These are phyloP conservation scores for Tetraselmis striata DNA, from an alignment of 139 green algal genomes.

Conservation along the genomic window DNA sequence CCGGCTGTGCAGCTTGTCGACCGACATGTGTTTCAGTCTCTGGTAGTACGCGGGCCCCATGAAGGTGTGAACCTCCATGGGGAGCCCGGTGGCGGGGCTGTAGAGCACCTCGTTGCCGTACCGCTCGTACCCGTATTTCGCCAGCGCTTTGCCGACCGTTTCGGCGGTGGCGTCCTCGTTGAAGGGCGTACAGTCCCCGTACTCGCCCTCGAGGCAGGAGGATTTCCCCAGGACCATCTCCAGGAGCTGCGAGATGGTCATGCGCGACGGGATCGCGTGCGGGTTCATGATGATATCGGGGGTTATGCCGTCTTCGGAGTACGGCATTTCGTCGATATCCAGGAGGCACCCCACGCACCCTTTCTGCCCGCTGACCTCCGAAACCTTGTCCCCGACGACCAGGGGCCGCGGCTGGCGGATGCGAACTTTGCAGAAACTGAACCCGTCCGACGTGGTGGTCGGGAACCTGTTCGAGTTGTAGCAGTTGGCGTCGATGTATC, in stretches of 20 bases:
- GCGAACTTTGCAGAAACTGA: conserved; percentile 15
- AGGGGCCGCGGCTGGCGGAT: background rate
- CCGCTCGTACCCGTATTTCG: conserved; percentile 44
- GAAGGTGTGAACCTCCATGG: conserved; percentile 68
- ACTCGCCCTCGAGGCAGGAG: conserved; percentile 60
- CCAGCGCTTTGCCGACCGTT: conserved; percentile 84
- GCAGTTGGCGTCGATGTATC: conserved; percentile 54
- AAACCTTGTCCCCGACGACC: conserved; percentile 97
- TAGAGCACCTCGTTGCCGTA: conserved; percentile 16
- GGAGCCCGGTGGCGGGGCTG: conserved; percentile 16
- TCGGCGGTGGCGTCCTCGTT: conserved; percentile 92
- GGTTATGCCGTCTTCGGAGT: conserved; percentile 75
- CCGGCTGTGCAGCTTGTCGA: conserved; percentile 95
- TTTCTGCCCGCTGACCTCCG: conserved; percentile 93
- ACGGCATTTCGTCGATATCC: conserved; percentile 81
- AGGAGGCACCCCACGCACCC: conserved; percentile 96
- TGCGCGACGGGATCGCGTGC: conserved; percentile 96
- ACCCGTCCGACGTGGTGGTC: conserved; percentile 12
- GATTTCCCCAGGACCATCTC: conserved; percentile 95
- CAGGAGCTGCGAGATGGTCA: conserved; percentile 99
- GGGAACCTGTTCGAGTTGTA: conserved; percentile 5
- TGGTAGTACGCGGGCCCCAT: conserved; percentile 99
- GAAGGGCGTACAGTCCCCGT: conserved; percentile 98
- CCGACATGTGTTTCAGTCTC: conserved; percentile 99
- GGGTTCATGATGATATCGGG: conserved; percentile 99